Evolutionary conservation across 345 rosid species (phyloP), one percentile per base, ranked within the genome.

Genomic region (Kernera saxatilis): DNA sequence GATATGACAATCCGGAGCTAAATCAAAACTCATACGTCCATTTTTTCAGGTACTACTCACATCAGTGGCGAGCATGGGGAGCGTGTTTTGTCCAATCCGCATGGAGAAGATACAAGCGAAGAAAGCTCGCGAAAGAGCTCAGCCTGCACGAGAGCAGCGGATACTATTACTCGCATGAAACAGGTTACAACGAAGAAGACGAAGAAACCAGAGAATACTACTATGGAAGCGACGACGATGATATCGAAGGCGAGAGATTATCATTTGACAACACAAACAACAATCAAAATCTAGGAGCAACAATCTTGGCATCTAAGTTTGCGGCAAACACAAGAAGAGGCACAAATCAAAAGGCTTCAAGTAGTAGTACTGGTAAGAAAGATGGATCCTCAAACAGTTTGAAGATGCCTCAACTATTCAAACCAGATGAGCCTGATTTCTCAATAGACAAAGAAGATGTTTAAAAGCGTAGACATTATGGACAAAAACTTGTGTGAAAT

Each of bases 11-110:
- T n/a, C 4, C 17, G 72, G 80, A 69, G 57, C 23, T 23, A 44
- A 45, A 25, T 36, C 18, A n/a, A 9, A 64, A 45, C 35, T 19
- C 11, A 40, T 49, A 11, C 13, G 43, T 67, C 21, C 8, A 23
- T n/a, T 48, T 5, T 74, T 18, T 36, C 66, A 75, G 79, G 61
- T 89, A 91, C 81, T 94, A 94, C 64, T 94, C 97, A 26, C 98
- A 89, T 70, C 98, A 89, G 41, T 94, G 98, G 98, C 58, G 96
- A 71, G 85, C 95, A 25, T 91, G 99, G 98, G 96, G 84, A 7
- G 79, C 93, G 3, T 89, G 98, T 83, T 88, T 86, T 72, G 77
- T 91, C 29, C 96, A 94, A 77, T 76, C 92, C 8, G 87, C 88
- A 27, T 94, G 98, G 98, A 88, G 98, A 77, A 87, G 89, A 70